phyloP scores from a whole-genome alignment of 1,284 basidiomycete species.

The Irpex rosettiformis region DNA sequence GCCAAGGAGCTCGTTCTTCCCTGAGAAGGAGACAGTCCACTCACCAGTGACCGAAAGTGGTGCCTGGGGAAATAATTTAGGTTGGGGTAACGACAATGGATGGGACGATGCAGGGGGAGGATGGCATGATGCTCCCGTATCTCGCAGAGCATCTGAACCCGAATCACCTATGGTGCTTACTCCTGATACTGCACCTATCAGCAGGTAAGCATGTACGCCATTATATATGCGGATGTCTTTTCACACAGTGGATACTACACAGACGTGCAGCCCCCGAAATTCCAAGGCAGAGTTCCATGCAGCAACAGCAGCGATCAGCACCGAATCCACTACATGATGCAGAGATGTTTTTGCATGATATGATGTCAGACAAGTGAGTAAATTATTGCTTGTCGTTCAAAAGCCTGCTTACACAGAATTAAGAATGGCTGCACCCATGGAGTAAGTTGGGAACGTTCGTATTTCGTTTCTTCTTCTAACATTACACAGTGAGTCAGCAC shows the following conservation, averaged over 20 bases:
- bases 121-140: not conserved
- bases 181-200: not conserved
- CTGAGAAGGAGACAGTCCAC: not conserved
- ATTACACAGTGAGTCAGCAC: constrained; percentile 4
- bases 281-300: not conserved
- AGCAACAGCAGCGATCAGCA: constrained; percentile 1
- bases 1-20: not conserved
- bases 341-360: constrained; percentile 30
- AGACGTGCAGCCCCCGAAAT: not conserved
- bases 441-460: constrained; percentile 2
- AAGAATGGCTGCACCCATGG: constrained; percentile 9
- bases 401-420: not conserved
- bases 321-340: constrained; percentile 17
- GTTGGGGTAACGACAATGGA: not conserved
- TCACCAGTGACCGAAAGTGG: constrained; percentile 4
- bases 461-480: not conserved
- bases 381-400: not conserved
- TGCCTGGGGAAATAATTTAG: not conserved
- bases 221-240: not conserved
- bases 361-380: constrained; percentile 15
- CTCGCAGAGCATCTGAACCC: not conserved
- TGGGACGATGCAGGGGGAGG: not conserved
- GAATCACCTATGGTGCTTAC: not conserved
- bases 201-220: not conserved
- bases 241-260: not conserved